These are phyloP conservation scores for grape (Vitis vinifera) DNA, from an alignment of 164 flowering plant species.

Conservation along the genomic window DNA sequence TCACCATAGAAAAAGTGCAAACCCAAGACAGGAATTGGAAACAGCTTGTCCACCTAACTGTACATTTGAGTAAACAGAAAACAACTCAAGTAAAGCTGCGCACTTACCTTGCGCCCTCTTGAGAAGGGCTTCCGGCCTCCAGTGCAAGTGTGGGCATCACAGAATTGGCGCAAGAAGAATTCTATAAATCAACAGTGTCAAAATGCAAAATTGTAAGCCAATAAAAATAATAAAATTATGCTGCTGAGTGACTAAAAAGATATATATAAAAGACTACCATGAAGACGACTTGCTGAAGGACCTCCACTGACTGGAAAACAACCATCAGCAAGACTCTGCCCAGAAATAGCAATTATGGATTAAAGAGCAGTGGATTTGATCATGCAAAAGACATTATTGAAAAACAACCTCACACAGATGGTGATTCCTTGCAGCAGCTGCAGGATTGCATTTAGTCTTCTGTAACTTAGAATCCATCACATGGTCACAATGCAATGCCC, in stretches of 20 bases:
- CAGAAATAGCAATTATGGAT: slow-evolving; percentile 9
- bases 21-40: too few relatives aligned
- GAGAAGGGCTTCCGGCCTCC: slow-evolving; percentile 63
- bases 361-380: not conserved
- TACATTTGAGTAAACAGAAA: not conserved
- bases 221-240: not conserved
- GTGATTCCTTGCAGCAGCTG: slow-evolving; percentile 73
- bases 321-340: slow-evolving; percentile 72
- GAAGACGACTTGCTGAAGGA: slow-evolving; percentile 67
- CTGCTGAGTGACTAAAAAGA: too few relatives aligned
- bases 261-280: slow-evolving; percentile 39
- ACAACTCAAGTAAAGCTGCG: not conserved
- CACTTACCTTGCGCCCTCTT: slow-evolving; percentile 58
- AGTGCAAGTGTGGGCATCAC: slow-evolving; percentile 77
- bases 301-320: slow-evolving; percentile 73
- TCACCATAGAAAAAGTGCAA: too few relatives aligned
- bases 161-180: slow-evolving; percentile 79
- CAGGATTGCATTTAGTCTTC: slow-evolving; percentile 82
- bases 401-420: slow-evolving; percentile 79
- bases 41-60: too few relatives aligned
- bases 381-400: slow-evolving; percentile 1
- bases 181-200: slow-evolving; percentile 37
- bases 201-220: not conserved
- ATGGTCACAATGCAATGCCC: slow-evolving; percentile 82
- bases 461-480: slow-evolving; percentile 39